A percentile compares a stretch with the other conserved stretches of the same genome.
Evolutionary conservation across 176 grass and related monocot species (phyloP).

Genomic region (Chrysopogon serrulatus): DNA sequence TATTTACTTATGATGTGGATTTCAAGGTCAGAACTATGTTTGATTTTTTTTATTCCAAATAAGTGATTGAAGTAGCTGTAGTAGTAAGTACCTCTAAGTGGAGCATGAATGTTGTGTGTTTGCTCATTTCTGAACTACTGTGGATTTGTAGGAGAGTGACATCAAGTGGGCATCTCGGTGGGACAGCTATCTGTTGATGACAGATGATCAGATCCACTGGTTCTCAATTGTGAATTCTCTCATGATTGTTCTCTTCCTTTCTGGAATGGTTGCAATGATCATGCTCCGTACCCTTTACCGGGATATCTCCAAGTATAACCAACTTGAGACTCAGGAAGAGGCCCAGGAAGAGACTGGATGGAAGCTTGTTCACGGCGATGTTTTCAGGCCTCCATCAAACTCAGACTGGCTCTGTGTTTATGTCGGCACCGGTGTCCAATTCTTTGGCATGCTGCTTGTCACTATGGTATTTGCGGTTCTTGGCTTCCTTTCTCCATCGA

Average conservation of each 20-base stretch:
- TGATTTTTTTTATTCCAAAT: neutral
- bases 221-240: constrained; percentile 96
- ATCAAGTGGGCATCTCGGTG: constrained; percentile 95
- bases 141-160: constrained; percentile 75
- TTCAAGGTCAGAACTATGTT: constrained; percentile 55
- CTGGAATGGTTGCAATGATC: constrained; percentile 96
- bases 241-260: constrained; percentile 96
- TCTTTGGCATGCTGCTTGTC: constrained; percentile 91
- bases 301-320: constrained; percentile 92
- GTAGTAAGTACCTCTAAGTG: neutral
- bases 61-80: neutral
- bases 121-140: constrained; percentile 19
- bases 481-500: constrained; percentile 94
- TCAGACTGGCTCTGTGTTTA: constrained; percentile 84
- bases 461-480: constrained; percentile 89
- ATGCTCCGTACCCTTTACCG: constrained; percentile 93
- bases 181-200: constrained; percentile 90
- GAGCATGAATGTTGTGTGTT: neutral
- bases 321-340: constrained; percentile 89
- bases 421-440: constrained; percentile 82
- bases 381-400: constrained; percentile 68
- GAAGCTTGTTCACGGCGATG: constrained; percentile 90
- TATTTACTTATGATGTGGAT: constrained; percentile 78
- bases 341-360: constrained; percentile 94
- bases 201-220: constrained; percentile 94